Evolutionary conservation across 805 yeast species (phyloP), one percentile per base, ranked within the genome.

Genomic region (Yamadazyma paraphyllophila): DNA sequence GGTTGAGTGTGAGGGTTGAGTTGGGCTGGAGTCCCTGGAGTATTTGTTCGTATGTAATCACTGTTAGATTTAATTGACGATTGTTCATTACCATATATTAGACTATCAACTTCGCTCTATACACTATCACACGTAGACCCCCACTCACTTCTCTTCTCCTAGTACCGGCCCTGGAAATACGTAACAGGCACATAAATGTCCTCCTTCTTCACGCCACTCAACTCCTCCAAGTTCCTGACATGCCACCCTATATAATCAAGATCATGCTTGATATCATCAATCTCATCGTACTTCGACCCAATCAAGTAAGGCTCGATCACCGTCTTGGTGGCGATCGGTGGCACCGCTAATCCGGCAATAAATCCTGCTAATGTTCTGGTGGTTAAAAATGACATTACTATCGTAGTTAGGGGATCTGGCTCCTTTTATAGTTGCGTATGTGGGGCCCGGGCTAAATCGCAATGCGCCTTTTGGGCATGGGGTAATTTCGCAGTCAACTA

Each of bases 201-300:
- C 2, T 59, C 63, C 16, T 52, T 61, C 24, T 52, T 51, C 17
- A 56, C 49, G 11, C 72, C 72, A 37, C 45, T 53, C 8, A 51
- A 50, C 44, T 68, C 68, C 41, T 68, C 66, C 41, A 65, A 35
- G 37, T 50, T 52, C 20, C 71, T 55, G 3, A 68, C 62, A 11
- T 63, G 56, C 71, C 71, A 67, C 7, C 71, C 72, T 9, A 66
- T 53, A 39, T 53, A 53, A 43, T 68, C 71, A 36, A 67, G 26
- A 35, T 61, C 62, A 45, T 64, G 59, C 37, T 59, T 63, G 24
- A 67, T 53, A 25, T 51, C 47, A 43, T 65, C 63, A 24, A 67
- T 59, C 42, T 67, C 71, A 31, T 60, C 60, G 38, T 49, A 56
- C 38, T 56, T 52, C 2, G 55, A 13, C 15, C 59, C 62, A 41